A percentile compares a stretch with the other conserved stretches of the same genome.
Conservation (phyloP, 176 grass and related monocot genomes). For the Oropetium thomaeum region DNA sequence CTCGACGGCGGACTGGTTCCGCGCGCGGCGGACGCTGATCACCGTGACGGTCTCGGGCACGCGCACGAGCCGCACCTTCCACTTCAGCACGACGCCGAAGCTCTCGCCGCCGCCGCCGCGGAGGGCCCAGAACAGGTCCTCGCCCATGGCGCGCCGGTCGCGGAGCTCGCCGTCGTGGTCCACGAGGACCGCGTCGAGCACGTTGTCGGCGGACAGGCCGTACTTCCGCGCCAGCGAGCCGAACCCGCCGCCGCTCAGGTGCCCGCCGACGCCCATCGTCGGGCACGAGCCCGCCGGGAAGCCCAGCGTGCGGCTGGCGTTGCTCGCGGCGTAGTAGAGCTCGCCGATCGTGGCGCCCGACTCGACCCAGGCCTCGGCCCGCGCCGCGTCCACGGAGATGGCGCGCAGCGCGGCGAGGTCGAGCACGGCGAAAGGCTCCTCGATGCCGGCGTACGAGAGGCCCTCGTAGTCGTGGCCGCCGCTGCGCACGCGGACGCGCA, state of each 20-base stretch:
- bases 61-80: conserved; percentile 32
- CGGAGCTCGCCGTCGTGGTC: conserved; percentile 33
- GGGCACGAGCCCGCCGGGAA: conserved; percentile 50
- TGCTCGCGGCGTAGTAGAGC: conserved; percentile 45
- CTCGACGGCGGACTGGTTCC: conserved; percentile 15
- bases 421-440: conserved; percentile 38
- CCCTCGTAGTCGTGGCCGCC: no score
- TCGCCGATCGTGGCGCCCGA: conserved; percentile 50
- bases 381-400: conserved; percentile 31
- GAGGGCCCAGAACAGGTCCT: conserved; percentile 49
- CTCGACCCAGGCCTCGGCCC: conserved; percentile 42
- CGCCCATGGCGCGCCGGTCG: conserved; percentile 38
- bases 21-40: conserved; percentile 16
- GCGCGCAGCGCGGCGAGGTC: conserved; percentile 33
- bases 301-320: conserved; percentile 20
- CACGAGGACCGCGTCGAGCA: conserved; percentile 46
- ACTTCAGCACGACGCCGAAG: conserved; percentile 40
- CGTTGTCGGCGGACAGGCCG: conserved; percentile 31
- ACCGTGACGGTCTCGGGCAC: conserved; percentile 34
- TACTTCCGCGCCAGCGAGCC: conserved; percentile 33
- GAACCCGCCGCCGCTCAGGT: conserved; percentile 37
- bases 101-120: conserved; percentile 36
- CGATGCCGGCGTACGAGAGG: conserved; percentile 44
- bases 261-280: conserved; percentile 46
- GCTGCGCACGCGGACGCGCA: conserved; percentile 40